Conservation (phyloP, 148 eudicot species). For the Chenopodium berlandieri region DNA sequence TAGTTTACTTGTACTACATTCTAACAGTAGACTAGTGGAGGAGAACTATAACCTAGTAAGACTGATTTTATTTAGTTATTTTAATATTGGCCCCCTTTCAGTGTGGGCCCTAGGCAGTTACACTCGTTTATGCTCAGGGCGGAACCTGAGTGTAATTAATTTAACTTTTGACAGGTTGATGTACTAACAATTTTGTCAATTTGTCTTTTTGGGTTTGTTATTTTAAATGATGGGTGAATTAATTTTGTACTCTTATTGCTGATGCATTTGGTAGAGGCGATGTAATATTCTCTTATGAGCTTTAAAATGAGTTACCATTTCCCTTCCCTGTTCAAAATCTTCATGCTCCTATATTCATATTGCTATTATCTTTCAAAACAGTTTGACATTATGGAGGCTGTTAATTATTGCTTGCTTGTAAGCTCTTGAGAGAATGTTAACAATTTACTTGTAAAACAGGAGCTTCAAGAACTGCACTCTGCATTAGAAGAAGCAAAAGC, state of each 20-base stretch:
- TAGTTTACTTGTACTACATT: no score
- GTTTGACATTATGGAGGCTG: neutral
- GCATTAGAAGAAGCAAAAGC: slow-evolving; percentile 98
- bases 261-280: neutral
- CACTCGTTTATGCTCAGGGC: no score
- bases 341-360: neutral
- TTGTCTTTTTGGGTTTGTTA: neutral
- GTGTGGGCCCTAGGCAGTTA: no score
- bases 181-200: neutral
- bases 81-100: no score
- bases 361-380: neutral
- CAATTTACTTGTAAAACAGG: slow-evolving; percentile 40
- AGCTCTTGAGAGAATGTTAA: slow-evolving; percentile 2
- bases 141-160: no score
- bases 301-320: neutral
- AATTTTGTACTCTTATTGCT: neutral
- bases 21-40: no score
- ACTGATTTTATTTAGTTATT: no score
- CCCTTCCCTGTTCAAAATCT: neutral
- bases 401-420: neutral
- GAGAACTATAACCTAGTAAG: no score
- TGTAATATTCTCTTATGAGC: neutral
- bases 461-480: slow-evolving; percentile 93
- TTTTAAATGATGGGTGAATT: neutral
- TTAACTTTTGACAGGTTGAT: no score